phyloP scores from a whole-genome alignment of 2,329 filamentous ascomycete genomes.

The Sphaceloma murrayae region DNA sequence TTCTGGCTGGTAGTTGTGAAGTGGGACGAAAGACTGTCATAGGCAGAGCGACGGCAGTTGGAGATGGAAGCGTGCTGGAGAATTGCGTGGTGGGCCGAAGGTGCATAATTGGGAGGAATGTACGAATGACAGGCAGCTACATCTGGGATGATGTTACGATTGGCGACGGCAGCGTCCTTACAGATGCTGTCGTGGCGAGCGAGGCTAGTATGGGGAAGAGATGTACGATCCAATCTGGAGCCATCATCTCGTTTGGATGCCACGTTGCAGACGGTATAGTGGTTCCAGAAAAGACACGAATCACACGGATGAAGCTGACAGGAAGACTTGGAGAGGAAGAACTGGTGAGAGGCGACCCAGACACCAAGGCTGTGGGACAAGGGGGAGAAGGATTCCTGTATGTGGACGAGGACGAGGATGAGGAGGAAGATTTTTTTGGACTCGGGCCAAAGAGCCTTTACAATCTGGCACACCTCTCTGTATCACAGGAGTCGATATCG shows the following conservation, averaged over 20 bases:
- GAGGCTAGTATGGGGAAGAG: conserved; percentile 61
- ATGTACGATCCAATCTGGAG: conserved; percentile 60
- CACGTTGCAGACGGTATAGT: conserved; percentile 54
- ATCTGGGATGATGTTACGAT: conserved; percentile 80
- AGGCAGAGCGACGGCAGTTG: conserved; percentile 66
- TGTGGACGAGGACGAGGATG: conserved; percentile 44
- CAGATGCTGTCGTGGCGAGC: conserved; percentile 66
- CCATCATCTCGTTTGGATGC: conserved; percentile 71
- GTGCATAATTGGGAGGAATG: conserved; percentile 79
- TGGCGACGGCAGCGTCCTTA: conserved; percentile 62
- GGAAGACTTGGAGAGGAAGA: conserved; percentile 35
- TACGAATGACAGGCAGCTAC: conserved; percentile 67
- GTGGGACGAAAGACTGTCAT: conserved; percentile 63
- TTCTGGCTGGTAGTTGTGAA: conserved; percentile 60
- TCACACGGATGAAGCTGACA: conserved; percentile 40
- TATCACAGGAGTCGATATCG: conserved; percentile 51
- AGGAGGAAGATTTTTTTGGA: conserved; percentile 46
- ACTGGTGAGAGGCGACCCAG: conserved; percentile 29
- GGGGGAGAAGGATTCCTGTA: conserved; percentile 54
- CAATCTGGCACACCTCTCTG: conserved; percentile 38
- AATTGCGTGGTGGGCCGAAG: conserved; percentile 74
- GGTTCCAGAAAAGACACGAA: conserved; percentile 34
- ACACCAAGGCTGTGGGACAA: conserved; percentile 47
- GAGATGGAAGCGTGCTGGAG: conserved; percentile 57
- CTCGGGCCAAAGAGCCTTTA: conserved; percentile 35